A percentile compares a stretch with the other conserved stretches of the same genome.
Evolutionary conservation across 1,284 basidiomycete species (phyloP).

Genomic region (Leucoagaricus sp.): DNA sequence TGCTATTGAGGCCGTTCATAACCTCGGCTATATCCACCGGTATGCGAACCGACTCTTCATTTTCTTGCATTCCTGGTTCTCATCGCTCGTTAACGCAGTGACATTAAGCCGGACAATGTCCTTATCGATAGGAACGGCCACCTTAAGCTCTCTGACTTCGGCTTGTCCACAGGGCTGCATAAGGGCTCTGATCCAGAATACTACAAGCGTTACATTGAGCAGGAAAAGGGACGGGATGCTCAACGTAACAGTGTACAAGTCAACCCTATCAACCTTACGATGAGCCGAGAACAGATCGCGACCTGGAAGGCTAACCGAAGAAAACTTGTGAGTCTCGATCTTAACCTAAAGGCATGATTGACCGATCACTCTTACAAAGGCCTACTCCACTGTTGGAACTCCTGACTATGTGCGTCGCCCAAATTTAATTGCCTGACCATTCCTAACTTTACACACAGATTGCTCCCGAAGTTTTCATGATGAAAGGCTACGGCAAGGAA

Average conservation of each 20-base stretch:
- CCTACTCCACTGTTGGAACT: constrained; percentile 96
- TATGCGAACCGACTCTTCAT: constrained; percentile 36
- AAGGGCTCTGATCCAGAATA: constrained; percentile 95
- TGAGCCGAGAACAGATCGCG: constrained; percentile 93
- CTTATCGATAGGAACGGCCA: constrained; percentile 97
- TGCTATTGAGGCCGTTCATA: constrained; percentile 97
- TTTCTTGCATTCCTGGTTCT: constrained; percentile 4
- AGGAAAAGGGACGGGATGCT: constrained; percentile 57
- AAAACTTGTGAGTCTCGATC: constrained; percentile 70
- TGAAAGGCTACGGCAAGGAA: constrained; percentile 97
- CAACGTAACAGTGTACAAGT: constrained; percentile 93
- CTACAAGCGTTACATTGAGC: constrained; percentile 87
- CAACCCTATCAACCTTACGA: constrained; percentile 93
- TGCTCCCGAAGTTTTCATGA: constrained; percentile 96
- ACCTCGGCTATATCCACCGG: constrained; percentile 99
- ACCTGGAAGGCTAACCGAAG: constrained; percentile 99
- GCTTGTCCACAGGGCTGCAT: constrained; percentile 96
- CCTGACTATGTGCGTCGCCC: constrained; percentile 65
- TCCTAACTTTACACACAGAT: constrained; percentile 56
- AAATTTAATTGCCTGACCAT: not conserved
- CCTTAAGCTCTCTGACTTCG: constrained; percentile 98
- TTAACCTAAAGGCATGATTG: not conserved
- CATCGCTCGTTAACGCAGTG: constrained; percentile 49
- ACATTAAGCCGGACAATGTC: constrained; percentile 99
- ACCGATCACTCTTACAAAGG: constrained; percentile 44